Base-by-base conservation (phyloP, 345 rosid species). In the Salix exigua region DNA sequence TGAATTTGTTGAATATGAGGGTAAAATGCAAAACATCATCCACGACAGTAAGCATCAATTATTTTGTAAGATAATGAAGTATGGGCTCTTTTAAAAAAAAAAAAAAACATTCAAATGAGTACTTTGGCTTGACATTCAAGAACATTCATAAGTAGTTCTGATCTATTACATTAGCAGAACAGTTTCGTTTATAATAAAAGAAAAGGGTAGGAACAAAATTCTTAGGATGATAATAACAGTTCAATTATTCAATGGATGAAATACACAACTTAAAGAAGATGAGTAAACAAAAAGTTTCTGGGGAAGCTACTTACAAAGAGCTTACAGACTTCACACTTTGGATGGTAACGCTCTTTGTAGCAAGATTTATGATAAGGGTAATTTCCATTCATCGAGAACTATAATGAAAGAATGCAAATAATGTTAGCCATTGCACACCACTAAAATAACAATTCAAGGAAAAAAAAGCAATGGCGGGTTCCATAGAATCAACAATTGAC, bases 241-340 rank as follows among this genome's bases (percentile, higher is more conserved):
- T 55, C 11, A 9, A 55, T 5, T 23, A 55, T 50, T 55, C 28
- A 58, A 23, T 23, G 28, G 5, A 58, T 58, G 33, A 64, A 5
- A 46, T 19, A 74, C 37, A 65, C 50, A 12, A 25, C 28, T 53
- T 5, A 33, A 33, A 21, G 23, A 44, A 44, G 30, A 53, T 25
- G 21, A 58, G 65, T 12, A 6, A 30, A 68, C 25, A 51, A 38
- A 26, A 58, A 23, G 51, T n/a, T 64, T 61, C 72, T 38, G 23
- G n/a, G 26, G 33, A 35, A 51, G 62, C 46, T 58, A 77, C 84
- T 81, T 60, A 81, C 84, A 70, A 77, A 81, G 68, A 70, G 77
- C 72, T 81, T 81, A 81, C 84, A 81, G 28, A 81, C 81, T 70
- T 81, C 84, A 73, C 84, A 81, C 74, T 77, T 77, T 64, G 84